A percentile compares a stretch with the other conserved stretches of the same genome.
phyloP scores from a whole-genome alignment of 805 yeast species.

The Dipodascus geniculatus region DNA sequence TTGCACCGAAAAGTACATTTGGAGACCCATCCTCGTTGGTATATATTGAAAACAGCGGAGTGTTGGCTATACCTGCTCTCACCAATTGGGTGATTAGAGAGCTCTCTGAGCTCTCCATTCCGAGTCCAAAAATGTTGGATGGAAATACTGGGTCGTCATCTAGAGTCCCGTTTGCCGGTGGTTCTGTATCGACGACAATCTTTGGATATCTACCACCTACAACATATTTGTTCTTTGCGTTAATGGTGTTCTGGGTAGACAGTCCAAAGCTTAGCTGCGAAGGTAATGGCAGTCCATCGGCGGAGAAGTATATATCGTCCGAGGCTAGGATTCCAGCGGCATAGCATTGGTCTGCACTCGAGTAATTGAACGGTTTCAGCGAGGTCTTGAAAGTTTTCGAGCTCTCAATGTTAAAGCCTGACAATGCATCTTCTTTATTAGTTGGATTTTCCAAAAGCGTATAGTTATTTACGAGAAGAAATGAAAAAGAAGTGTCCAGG shows the following conservation, averaged over 20 bases:
- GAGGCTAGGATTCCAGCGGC: neutral
- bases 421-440: neutral
- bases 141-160: neutral
- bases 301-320: neutral
- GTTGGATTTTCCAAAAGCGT: neutral
- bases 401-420: neutral
- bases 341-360: neutral
- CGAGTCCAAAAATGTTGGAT: neutral
- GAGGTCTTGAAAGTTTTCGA: neutral
- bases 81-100: neutral
- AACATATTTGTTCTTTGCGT: neutral
- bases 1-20: constrained; percentile 16
- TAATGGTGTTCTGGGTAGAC: neutral
- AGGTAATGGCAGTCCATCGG: neutral
- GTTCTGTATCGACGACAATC: neutral
- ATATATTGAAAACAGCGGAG: neutral
- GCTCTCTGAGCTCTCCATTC: neutral
- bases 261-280: neutral
- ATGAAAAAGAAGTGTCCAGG: neutral
- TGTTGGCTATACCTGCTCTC: neutral
- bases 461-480: neutral
- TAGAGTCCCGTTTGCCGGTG: neutral
- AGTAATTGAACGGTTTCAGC: neutral
- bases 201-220: neutral
- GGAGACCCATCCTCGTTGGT: neutral